These are phyloP conservation scores for Penicillium lividum DNA, from an alignment of 495 filamentous ascomycete species.

Conservation along the genomic window DNA sequence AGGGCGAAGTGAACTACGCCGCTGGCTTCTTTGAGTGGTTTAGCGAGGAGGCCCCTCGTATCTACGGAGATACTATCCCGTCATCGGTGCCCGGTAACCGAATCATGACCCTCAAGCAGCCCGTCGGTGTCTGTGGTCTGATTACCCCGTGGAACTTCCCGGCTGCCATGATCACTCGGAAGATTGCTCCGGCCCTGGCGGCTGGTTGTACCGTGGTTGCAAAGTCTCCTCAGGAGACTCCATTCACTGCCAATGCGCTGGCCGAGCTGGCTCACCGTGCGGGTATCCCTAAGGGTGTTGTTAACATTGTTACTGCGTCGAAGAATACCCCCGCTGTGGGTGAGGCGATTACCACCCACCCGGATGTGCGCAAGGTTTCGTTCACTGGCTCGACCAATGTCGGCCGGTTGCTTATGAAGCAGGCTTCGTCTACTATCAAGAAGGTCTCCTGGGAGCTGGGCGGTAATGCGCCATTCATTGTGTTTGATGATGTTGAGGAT, in stretches of 20 bases:
- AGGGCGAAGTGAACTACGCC: conserved; percentile 70
- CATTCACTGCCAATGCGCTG: conserved; percentile 78
- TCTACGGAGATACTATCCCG: conserved; percentile 75
- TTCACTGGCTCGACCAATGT: conserved; percentile 88
- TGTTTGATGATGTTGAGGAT: conserved; percentile 74
- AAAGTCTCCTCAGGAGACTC: conserved; percentile 85
- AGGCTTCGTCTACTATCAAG: conserved; percentile 78
- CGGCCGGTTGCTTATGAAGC: conserved; percentile 86
- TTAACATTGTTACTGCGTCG: conserved; percentile 75
- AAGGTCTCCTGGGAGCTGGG: conserved; percentile 88
- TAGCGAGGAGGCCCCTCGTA: conserved; percentile 69
- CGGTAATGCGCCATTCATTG: conserved; percentile 80
- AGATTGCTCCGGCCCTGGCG: conserved; percentile 81
- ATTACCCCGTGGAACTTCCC: conserved; percentile 99
- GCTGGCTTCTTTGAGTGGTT: conserved; percentile 80
- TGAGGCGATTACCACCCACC: conserved; percentile 64
- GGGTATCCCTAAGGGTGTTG: conserved; percentile 80
- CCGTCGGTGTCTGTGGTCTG: conserved; percentile 89
- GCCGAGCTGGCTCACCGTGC: conserved; percentile 81
- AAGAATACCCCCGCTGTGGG: conserved; percentile 75
- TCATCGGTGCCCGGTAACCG: conserved; percentile 68
- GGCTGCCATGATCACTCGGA: conserved; percentile 88
- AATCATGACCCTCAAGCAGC: conserved; percentile 79
- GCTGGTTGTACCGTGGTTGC: conserved; percentile 83
- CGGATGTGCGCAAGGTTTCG: conserved; percentile 76